phyloP scores from a whole-genome alignment of 1,284 basidiomycete species.

The Farysia itapuensis region DNA sequence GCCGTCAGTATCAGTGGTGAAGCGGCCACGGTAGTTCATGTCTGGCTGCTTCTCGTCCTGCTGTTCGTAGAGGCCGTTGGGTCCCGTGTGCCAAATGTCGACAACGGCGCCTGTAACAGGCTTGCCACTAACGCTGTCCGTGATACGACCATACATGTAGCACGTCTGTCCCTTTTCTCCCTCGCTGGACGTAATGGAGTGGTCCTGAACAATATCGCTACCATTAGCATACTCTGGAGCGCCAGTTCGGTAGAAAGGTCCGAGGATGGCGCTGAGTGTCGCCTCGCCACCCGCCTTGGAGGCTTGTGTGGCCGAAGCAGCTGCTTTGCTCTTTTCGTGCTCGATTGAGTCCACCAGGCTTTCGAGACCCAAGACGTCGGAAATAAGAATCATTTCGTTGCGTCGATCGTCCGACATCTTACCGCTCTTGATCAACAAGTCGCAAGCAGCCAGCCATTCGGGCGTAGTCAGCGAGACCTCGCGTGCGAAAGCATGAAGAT shows the following conservation, averaged over 20 bases:
- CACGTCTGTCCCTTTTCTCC: slow-evolving; percentile 52
- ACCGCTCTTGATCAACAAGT: slow-evolving; percentile 59
- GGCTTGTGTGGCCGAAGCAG: slow-evolving; percentile 4
- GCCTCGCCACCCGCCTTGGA: slow-evolving; percentile 9
- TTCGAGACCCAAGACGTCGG: slow-evolving; percentile 61
- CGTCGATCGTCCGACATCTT: slow-evolving; percentile 59
- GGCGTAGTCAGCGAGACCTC: slow-evolving; percentile 60
- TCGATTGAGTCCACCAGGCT: slow-evolving; percentile 56
- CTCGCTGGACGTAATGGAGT: slow-evolving; percentile 48
- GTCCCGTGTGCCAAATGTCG: slow-evolving; percentile 61
- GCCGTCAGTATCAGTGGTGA: slow-evolving; percentile 58
- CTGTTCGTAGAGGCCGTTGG: slow-evolving; percentile 61
- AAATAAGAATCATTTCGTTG: slow-evolving; percentile 61
- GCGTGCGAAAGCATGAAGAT: slow-evolving; percentile 56
- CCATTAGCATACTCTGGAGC: slow-evolving; percentile 58
- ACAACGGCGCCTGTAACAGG: slow-evolving; percentile 58
- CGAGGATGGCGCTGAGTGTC: slow-evolving; percentile 57
- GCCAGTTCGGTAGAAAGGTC: slow-evolving; percentile 58
- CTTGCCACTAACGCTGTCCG: slow-evolving; percentile 51
- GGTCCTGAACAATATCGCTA: slow-evolving; percentile 39
- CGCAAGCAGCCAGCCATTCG: slow-evolving; percentile 60
- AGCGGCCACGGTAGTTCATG: slow-evolving; percentile 56
- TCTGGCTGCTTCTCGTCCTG: slow-evolving; percentile 60
- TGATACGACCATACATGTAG: slow-evolving; percentile 55
- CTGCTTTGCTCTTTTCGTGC: slow-evolving; percentile 9